These are phyloP conservation scores for Furcasterigmium sp. DNA, from an alignment of 2,329 filamentous ascomycete species.

Conservation along the genomic window DNA sequence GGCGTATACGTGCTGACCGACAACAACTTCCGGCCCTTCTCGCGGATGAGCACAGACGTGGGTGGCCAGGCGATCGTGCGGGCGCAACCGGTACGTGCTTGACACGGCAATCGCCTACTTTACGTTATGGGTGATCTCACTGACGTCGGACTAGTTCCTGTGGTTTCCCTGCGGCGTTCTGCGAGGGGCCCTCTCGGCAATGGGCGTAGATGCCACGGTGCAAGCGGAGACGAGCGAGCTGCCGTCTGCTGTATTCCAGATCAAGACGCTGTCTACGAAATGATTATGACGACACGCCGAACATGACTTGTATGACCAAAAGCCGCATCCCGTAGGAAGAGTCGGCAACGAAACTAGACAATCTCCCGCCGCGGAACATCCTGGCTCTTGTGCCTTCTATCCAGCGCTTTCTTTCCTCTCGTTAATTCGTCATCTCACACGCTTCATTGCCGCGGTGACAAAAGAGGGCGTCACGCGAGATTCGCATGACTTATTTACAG, in stretches of 20 bases:
- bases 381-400: no score
- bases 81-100: conserved; percentile 67
- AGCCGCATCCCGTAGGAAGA: no score
- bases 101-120: not conserved
- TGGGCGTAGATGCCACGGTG: conserved; percentile 88
- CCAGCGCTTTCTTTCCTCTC: no score
- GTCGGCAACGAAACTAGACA: no score
- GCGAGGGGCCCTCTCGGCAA: conserved; percentile 81
- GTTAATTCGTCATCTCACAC: not conserved
- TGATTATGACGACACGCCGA: not conserved
- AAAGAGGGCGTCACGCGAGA: no score
- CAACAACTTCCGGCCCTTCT: conserved; percentile 82
- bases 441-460: conserved; percentile 17
- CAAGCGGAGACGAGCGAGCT: conserved; percentile 86
- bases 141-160: conserved; percentile 58
- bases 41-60: conserved; percentile 80
- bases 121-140: not conserved
- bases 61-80: conserved; percentile 66
- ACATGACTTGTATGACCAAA: no score
- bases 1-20: conserved; percentile 96
- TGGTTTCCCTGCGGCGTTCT: conserved; percentile 96
- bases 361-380: no score
- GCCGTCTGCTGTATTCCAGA: conserved; percentile 89
- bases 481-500: conserved; percentile 14
- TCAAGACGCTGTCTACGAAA: conserved; percentile 70